Base-by-base conservation (phyloP, 306 rosid genomes). In the Prinsepia uniflora region DNA sequence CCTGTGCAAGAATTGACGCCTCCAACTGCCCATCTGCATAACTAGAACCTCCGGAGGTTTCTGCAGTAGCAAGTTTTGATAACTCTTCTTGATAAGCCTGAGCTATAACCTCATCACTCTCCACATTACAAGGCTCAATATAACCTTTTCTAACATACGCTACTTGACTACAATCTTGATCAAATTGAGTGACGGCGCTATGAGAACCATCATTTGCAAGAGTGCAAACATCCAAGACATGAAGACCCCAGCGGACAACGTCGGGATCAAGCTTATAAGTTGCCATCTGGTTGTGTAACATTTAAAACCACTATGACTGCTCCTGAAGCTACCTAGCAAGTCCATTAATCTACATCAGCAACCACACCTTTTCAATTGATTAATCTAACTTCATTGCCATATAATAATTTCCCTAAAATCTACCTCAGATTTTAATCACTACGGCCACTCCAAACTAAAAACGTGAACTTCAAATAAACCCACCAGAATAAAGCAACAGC, bases 91-190 rank as follows among this genome's bases (percentile, higher is more conserved):
- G 99, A 73, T 81, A 89, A 2, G 95, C 91, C 0, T 87, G 85
- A 50, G 99, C 99, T 78, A 94, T 84, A 67, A 92, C 88, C 81
- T 91, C 99, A 50, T 91, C 99, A 58, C 76, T 88, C 81, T 87
- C 96, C 81, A 86, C 85, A 75, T 68, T 58, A 11, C 72, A 68
- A 19, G 73, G 73, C 80, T 86, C 89, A 76, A 71, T 76, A 65
- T 81, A 88, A 34, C 91, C 96, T 83, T 94, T 97, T 50, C 72
- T 84, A n/a, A 94, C 88, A 72, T 80, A 83, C 80, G 84, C 88
- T 54, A 89, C 85, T 74, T 18, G 85, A 80, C 95, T 78, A 6
- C 72, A 66, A 89, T 89, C 93, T 2, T 75, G 80, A 70, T 89
- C 91, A 75, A 84, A 94, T 49, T 15, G 73, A 24, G 90, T 87